Percentiles rank a stretch among this genome's conserved stretches.
phyloP scores from a whole-genome alignment of 1,284 basidiomycete genomes.

The Pterulicium gracile region DNA sequence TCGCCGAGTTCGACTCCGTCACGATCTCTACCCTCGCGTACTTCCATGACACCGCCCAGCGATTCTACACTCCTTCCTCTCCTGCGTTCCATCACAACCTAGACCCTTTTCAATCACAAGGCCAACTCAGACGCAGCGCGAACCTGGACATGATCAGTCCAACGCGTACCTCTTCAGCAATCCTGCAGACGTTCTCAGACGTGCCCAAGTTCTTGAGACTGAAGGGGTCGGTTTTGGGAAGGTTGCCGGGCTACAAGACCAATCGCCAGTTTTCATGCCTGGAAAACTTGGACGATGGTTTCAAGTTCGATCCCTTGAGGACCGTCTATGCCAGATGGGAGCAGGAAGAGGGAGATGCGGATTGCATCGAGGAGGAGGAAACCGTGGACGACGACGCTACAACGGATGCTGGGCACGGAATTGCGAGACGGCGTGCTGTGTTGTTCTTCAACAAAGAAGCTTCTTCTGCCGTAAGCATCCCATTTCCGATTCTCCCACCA shows the following conservation, averaged over 20 bases:
- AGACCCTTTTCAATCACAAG: not conserved
- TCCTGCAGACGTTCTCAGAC: not conserved
- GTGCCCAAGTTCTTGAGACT: not conserved
- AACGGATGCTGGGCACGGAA: not conserved
- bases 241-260: not conserved
- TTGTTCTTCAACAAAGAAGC: not conserved
- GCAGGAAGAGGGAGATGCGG: not conserved
- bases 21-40: conserved; percentile 1
- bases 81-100: not conserved
- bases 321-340: not conserved
- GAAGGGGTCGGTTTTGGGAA: not conserved
- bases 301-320: conserved; percentile 1
- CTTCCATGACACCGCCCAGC: not conserved
- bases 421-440: not conserved
- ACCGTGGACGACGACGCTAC: not conserved
- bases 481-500: no score
- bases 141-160: not conserved
- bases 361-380: not conserved
- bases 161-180: not conserved
- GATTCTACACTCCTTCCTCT: not conserved
- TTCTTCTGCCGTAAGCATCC: no score
- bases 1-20: not conserved
- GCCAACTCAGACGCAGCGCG: not conserved
- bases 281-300: conserved; percentile 1
- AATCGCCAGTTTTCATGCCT: not conserved